These are phyloP conservation scores for Acanthamoeba castellanii DNA, from an alignment of 208 protist species.

Conservation along the genomic window DNA sequence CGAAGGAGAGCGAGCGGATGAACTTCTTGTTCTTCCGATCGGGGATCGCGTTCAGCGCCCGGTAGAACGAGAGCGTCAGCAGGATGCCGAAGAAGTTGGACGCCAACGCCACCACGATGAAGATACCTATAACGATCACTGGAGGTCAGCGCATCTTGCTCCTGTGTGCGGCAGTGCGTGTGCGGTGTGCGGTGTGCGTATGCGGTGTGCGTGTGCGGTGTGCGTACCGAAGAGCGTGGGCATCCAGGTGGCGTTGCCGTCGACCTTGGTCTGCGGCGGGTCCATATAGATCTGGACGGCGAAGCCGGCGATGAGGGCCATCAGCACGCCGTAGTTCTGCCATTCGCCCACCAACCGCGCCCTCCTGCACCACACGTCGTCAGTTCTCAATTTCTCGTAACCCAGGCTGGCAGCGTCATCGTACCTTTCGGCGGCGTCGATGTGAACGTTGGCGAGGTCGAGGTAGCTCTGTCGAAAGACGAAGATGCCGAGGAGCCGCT, in stretches of 20 bases:
- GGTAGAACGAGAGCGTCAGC: conserved; percentile 13
- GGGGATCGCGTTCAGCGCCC: not conserved
- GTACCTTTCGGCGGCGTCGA: not conserved
- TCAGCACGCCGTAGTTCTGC: conserved; percentile 46
- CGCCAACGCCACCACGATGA: not conserved
- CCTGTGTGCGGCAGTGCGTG: too few species aligned
- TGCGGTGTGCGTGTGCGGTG: not conserved
- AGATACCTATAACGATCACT: not conserved
- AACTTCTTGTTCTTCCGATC: conserved; percentile 18
- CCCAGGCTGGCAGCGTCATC: too few species aligned
- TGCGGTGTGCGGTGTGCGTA: too few species aligned
- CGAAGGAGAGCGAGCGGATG: conserved; percentile 3
- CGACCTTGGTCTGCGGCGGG: conserved; percentile 19
- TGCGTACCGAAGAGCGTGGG: conserved; percentile 2
- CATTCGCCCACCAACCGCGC: conserved; percentile 7
- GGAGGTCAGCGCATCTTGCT: not conserved
- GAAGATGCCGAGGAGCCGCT: not conserved
- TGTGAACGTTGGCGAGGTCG: conserved; percentile 10
- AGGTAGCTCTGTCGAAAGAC: conserved; percentile 26
- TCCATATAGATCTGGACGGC: conserved; percentile 11
- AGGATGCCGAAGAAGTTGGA: conserved; percentile 39
- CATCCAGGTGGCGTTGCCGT: not conserved
- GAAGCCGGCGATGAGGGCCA: conserved; percentile 16
- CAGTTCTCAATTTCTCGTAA: too few species aligned
- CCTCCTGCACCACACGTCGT: not conserved